Evolutionary conservation across 2,329 filamentous ascomycete genomes (phyloP).

Genomic region (Dichotomopilus funicola): DNA sequence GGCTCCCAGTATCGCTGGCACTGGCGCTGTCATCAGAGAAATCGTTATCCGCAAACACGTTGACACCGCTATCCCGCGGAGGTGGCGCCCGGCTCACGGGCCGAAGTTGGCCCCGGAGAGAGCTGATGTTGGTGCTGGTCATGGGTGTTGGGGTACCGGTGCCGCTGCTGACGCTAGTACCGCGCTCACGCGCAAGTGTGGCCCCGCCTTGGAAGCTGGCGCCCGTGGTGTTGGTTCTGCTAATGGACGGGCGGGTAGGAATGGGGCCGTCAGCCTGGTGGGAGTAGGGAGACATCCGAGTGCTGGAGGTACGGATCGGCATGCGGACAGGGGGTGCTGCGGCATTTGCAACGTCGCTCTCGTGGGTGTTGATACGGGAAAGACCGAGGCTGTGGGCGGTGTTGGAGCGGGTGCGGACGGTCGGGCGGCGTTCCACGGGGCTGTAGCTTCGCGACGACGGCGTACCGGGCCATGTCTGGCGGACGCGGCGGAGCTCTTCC

Average conservation of each 20-base stretch:
- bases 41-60: conserved; percentile 43
- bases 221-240: conserved; percentile 23
- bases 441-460: conserved; percentile 19
- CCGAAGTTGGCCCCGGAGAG: conserved; percentile 38
- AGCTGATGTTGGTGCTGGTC: conserved; percentile 26
- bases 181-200: conserved; percentile 21
- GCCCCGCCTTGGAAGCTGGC: conserved; percentile 35
- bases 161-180: conserved; percentile 15
- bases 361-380: conserved; percentile 31
- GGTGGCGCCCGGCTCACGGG: conserved; percentile 41
- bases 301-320: conserved; percentile 24
- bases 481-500: conserved; percentile 63
- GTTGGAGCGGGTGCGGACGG: conserved; percentile 40
- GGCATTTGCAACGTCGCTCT: conserved; percentile 13
- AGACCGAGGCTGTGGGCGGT: conserved; percentile 39
- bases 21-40: conserved; percentile 46
- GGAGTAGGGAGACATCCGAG: conserved; percentile 19
- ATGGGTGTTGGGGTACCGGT: conserved; percentile 16
- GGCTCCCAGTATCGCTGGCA: conserved; percentile 44
- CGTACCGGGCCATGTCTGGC: conserved; percentile 38
- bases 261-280: conserved; percentile 29
- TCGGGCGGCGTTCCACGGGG: conserved; percentile 24
- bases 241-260: conserved; percentile 29
- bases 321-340: conserved; percentile 34
- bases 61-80: conserved; percentile 23